Evolutionary conservation across 805 yeast species (phyloP).

Genomic region (Torulaspora franciscae): DNA sequence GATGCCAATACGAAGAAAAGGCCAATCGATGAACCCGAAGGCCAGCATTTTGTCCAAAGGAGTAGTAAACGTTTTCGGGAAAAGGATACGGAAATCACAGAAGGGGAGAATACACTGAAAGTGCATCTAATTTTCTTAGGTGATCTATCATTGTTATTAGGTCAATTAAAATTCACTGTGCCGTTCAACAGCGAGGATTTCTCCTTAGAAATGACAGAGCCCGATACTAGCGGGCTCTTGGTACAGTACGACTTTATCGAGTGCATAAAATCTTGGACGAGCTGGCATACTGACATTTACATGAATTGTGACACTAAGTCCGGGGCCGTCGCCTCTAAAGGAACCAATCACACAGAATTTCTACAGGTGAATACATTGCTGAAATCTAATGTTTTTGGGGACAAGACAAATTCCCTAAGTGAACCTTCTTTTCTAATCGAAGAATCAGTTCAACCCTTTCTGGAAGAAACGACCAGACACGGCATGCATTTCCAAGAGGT

Average conservation of each 20-base stretch:
- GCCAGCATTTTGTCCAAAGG: slow-evolving; percentile 31
- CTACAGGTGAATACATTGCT: slow-evolving; percentile 32
- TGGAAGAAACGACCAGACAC: slow-evolving; percentile 27
- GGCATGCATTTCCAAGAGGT: slow-evolving; percentile 38
- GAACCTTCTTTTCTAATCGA: slow-evolving; percentile 19
- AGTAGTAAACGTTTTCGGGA: slow-evolving; percentile 41
- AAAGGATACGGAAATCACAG: slow-evolving; percentile 22
- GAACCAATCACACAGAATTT: slow-evolving; percentile 16
- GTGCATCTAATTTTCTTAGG: slow-evolving; percentile 20
- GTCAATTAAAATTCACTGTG: slow-evolving; percentile 5
- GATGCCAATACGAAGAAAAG: slow-evolving; percentile 14
- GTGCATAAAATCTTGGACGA: slow-evolving; percentile 37
- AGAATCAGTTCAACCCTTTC: slow-evolving; percentile 20
- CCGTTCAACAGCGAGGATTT: slow-evolving; percentile 11
- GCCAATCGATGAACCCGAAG: slow-evolving; percentile 20
- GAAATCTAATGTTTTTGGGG: slow-evolving; percentile 29
- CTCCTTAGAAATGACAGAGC: slow-evolving; percentile 7
- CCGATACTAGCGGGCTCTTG: neutral
- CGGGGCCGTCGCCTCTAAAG: slow-evolving; percentile 1
- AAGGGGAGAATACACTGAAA: slow-evolving; percentile 9
- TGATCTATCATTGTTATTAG: slow-evolving; percentile 14
- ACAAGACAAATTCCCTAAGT: slow-evolving; percentile 15
- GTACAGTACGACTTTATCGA: slow-evolving; percentile 31
- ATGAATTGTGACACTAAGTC: slow-evolving; percentile 19
- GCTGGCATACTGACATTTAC: slow-evolving; percentile 33